A percentile compares a stretch with the other conserved stretches of the same genome.
Evolutionary conservation across 345 rosid species (phyloP).

Genomic region (Citrus hindsii): DNA sequence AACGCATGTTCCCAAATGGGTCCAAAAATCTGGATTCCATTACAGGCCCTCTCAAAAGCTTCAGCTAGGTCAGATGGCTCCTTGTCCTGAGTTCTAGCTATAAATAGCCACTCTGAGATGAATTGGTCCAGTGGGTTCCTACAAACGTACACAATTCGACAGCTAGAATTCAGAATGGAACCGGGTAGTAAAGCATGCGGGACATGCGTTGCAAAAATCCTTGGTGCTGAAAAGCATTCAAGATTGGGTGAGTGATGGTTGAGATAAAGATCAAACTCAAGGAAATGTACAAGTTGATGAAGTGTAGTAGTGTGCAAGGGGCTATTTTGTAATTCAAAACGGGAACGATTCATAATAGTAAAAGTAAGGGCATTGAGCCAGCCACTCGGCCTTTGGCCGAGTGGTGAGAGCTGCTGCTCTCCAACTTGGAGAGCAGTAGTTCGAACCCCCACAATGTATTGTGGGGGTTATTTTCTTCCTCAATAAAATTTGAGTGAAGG

Average conservation of each 20-base stretch:
- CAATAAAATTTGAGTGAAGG: too few relatives aligned
- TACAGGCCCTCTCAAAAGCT: conserved; percentile 28
- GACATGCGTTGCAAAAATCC: conserved; percentile 20
- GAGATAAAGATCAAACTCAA: background rate
- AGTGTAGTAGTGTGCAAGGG: background rate
- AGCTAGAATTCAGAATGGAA: background rate
- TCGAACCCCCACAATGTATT: too few relatives aligned
- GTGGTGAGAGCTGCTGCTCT: too few relatives aligned
- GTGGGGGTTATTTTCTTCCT: too few relatives aligned
- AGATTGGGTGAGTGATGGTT: background rate
- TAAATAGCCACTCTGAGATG: conserved; percentile 25
- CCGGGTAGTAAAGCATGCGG: conserved; percentile 12
- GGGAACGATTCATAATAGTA: conserved; percentile 12
- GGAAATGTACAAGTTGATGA: background rate
- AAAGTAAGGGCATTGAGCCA: too few relatives aligned
- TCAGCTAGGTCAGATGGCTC: background rate
- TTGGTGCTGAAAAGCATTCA: background rate
- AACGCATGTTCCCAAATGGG: conserved; percentile 25
- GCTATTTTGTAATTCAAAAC: background rate
- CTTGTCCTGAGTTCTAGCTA: background rate
- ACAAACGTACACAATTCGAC: conserved; percentile 24
- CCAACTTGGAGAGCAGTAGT: too few relatives aligned
- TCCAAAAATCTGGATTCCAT: conserved; percentile 14
- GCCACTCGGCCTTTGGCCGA: too few relatives aligned
- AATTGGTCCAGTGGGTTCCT: conserved; percentile 26